A percentile compares a stretch with the other conserved stretches of the same genome.
Conservation (phyloP, 2,329 filamentous ascomycete genomes). For the Fusarium cicatricum region DNA sequence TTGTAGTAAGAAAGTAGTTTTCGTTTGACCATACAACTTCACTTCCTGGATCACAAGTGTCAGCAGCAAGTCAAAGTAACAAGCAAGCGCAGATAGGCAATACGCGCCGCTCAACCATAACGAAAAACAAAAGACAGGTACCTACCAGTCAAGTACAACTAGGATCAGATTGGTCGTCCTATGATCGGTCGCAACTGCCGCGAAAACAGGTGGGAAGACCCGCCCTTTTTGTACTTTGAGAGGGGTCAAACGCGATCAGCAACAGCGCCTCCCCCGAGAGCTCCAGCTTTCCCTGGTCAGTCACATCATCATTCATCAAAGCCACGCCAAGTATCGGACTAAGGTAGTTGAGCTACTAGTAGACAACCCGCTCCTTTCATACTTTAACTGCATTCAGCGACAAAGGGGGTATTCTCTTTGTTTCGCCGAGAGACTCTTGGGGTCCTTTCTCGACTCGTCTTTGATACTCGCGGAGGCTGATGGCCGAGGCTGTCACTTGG, state of each 20-base stretch:
- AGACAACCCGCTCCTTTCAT: background rate
- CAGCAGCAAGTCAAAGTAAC: background rate
- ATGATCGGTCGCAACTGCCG: constrained; percentile 38
- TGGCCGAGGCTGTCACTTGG: constrained; percentile 32
- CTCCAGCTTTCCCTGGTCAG: constrained; percentile 5
- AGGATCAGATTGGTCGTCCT: constrained; percentile 28
- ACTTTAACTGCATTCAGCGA: background rate
- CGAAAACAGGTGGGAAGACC: constrained; percentile 41
- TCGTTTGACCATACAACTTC: background rate
- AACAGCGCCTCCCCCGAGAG: background rate
- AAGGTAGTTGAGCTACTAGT: background rate
- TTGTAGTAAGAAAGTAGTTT: background rate
- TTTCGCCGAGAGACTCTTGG: background rate
- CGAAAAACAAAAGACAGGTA: background rate
- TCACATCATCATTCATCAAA: constrained; percentile 35
- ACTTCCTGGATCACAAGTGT: constrained; percentile 1
- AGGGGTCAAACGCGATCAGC: constrained; percentile 2
- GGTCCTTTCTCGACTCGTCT: background rate
- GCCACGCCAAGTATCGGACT: background rate
- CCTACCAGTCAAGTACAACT: constrained; percentile 31
- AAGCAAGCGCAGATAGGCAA: background rate
- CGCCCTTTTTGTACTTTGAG: constrained; percentile 46
- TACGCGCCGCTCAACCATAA: background rate
- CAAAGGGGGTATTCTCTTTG: too few species aligned
- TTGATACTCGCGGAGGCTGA: background rate